Conservation (phyloP, 2,329 filamentous ascomycete species). For the Pezicula rhizophila region DNA sequence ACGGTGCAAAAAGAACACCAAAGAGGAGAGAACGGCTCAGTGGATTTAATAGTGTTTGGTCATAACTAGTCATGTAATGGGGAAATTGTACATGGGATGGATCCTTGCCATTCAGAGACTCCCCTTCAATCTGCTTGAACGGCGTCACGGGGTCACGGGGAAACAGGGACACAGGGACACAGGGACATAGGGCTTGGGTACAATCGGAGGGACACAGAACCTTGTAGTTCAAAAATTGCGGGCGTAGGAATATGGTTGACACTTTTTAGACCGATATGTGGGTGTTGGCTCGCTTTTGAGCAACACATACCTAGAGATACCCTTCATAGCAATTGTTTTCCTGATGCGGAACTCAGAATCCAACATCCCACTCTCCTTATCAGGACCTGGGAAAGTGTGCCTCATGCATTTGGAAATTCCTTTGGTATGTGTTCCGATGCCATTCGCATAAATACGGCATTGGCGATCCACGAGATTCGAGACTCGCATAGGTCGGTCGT, state of each 20-base stretch:
- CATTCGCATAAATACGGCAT: background rate
- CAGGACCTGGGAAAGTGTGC: too few relatives aligned
- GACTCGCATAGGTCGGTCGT: background rate
- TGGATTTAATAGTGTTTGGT: constrained; percentile 11
- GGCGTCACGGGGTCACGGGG: background rate
- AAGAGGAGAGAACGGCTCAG: constrained; percentile 14
- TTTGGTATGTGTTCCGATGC: background rate
- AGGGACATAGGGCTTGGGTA: background rate
- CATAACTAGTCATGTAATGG: background rate
- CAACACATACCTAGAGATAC: background rate
- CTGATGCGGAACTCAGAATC: too few relatives aligned
- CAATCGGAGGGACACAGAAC: background rate
- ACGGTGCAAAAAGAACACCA: constrained; percentile 6
- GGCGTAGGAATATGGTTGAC: background rate
- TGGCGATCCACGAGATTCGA: background rate
- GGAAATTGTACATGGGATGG: background rate
- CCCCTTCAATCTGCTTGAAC: background rate
- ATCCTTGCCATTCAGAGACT: background rate
- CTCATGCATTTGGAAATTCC: too few relatives aligned
- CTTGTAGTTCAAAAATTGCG: background rate
- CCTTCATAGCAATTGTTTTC: background rate
- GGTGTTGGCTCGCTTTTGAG: too few relatives aligned
- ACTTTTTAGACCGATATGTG: background rate
- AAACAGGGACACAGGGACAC: background rate
- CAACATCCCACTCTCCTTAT: too few relatives aligned